Conservation (phyloP, 495 filamentous ascomycete species). For the Chaetomium tenue region DNA sequence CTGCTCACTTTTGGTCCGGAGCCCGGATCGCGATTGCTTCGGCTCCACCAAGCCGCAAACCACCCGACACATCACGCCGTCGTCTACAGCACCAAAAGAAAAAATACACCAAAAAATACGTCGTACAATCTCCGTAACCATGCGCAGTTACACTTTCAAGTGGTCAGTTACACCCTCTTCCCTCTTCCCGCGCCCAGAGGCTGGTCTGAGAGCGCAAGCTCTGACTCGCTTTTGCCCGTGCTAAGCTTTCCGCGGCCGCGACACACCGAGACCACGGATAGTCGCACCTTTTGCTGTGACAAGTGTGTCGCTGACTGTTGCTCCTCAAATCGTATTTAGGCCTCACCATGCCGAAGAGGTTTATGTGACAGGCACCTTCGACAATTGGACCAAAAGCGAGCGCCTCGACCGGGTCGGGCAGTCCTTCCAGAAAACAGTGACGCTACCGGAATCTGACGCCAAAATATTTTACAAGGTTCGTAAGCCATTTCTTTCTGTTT, state of each 20-base stretch:
- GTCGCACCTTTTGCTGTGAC: conserved; percentile 6
- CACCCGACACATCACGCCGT: background rate
- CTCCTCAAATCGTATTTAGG: conserved; percentile 46
- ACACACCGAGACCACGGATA: conserved; percentile 25
- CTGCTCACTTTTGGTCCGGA: background rate
- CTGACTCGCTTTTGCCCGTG: background rate
- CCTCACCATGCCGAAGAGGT: conserved; percentile 76
- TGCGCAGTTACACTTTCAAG: conserved; percentile 55
- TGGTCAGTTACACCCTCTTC: conserved; percentile 44
- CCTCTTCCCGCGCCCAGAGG: conserved; percentile 10
- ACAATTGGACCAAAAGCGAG: conserved; percentile 84
- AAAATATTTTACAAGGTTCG: conserved; percentile 84
- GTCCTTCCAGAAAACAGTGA: conserved; percentile 73
- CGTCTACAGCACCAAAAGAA: background rate
- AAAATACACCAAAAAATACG: background rate
- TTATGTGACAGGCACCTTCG: conserved; percentile 93
- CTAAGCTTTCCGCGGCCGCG: conserved; percentile 10
- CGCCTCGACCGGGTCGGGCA: conserved; percentile 71
- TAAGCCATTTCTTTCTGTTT: conserved; percentile 30
- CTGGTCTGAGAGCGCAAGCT: background rate
- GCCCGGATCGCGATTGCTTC: conserved; percentile 1
- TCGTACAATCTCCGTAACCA: conserved; percentile 21
- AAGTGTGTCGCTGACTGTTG: conserved; percentile 24
- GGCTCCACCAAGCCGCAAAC: background rate
- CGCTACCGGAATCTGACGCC: conserved; percentile 57